Percentiles rank a stretch among this genome's conserved stretches.
These are phyloP conservation scores for Eucalyptus regnans DNA, from an alignment of 345 rosid species.

Conservation along the genomic window DNA sequence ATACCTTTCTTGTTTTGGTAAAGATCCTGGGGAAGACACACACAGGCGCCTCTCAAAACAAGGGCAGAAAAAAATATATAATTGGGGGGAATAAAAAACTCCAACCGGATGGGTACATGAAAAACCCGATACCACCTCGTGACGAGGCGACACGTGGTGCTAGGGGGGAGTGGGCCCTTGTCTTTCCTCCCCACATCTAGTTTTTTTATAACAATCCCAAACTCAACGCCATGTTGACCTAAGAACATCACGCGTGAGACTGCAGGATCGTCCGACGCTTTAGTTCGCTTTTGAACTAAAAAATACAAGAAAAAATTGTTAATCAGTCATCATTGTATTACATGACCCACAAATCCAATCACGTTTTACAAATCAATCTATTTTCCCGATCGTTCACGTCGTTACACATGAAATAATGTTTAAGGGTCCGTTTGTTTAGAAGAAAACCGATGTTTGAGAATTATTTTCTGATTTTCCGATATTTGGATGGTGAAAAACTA, in stretches of 20 bases:
- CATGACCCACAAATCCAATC: neutral
- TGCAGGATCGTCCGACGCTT: neutral
- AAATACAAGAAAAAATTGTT: neutral
- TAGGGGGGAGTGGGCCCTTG: neutral
- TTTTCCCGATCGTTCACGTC: rapidly evolving
- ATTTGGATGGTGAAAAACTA: neutral
- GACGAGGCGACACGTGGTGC: neutral
- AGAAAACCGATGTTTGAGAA: rapidly evolving
- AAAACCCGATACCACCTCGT: neutral
- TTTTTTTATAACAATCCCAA: neutral
- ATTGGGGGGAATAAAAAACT: neutral
- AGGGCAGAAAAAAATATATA: neutral
- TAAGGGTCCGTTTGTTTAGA: neutral
- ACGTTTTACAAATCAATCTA: neutral
- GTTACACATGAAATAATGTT: neutral
- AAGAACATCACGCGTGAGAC: neutral
- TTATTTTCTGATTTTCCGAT: neutral
- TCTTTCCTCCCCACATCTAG: neutral
- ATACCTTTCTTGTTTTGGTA: neutral
- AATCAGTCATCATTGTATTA: neutral
- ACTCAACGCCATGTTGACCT: neutral
- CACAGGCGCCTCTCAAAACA: neutral
- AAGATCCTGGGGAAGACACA: neutral
- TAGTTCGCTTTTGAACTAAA: neutral
- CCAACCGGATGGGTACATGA: neutral